phyloP scores from a whole-genome alignment of 352 stramenopile species.

The Globisporangium canariense region DNA sequence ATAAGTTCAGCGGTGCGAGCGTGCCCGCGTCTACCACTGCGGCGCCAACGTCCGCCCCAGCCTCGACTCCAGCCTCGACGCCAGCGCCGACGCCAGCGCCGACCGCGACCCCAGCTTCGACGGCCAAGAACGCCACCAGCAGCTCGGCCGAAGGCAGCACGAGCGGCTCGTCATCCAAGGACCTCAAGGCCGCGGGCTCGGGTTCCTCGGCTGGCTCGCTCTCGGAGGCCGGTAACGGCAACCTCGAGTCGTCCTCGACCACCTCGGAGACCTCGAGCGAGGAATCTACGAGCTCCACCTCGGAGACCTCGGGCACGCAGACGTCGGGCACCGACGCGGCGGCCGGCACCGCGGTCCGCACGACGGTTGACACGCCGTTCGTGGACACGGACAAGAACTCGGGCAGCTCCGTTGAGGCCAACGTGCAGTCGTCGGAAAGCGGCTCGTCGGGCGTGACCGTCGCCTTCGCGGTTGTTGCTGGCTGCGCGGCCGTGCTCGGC shows the following conservation, averaged over 20 bases:
- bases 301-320: constrained; percentile 15
- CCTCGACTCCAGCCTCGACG: constrained; percentile 5
- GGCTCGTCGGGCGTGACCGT: constrained; percentile 1
- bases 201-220: constrained; percentile 11
- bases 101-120: constrained; percentile 9
- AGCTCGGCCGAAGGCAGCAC: background rate
- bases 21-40: constrained; percentile 20
- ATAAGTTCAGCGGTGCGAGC: constrained; percentile 50
- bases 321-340: constrained; percentile 11
- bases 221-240: constrained; percentile 3
- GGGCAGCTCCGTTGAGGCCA: constrained; percentile 26
- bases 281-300: background rate
- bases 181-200: constrained; percentile 13
- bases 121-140: constrained; percentile 5
- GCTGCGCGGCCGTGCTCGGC: constrained; percentile 35
- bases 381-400: constrained; percentile 19
- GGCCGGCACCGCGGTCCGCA: constrained; percentile 5
- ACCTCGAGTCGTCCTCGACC: constrained; percentile 11
- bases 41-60: constrained; percentile 13
- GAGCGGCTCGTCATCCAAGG: constrained; percentile 2
- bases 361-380: constrained; percentile 21
- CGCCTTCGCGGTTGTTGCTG: constrained; percentile 9
- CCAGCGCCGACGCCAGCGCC: constrained; percentile 6
- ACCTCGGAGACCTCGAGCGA: background rate
- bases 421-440: constrained; percentile 30